Evolutionary conservation across 495 filamentous ascomycete genomes (phyloP).

Genomic region (Wilcoxina mikolae): DNA sequence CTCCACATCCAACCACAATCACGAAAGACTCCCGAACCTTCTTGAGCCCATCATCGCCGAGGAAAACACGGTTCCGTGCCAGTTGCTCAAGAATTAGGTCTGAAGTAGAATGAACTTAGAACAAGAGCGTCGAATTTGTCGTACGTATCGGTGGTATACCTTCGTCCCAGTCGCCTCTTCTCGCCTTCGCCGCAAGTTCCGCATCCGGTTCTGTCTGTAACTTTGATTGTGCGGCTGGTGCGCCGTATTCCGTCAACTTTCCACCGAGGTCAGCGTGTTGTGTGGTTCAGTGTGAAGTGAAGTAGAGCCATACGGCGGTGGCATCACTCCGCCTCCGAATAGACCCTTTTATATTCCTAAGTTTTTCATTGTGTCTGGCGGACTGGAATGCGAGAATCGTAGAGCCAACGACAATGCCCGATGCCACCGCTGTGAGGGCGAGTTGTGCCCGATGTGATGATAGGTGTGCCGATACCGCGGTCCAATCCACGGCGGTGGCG

Average conservation of each 20-base stretch:
- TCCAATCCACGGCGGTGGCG: not conserved
- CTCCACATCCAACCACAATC: slow-evolving; percentile 81
- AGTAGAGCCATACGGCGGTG: slow-evolving; percentile 23
- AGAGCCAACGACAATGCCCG: slow-evolving; percentile 57
- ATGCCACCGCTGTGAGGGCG: slow-evolving; percentile 58
- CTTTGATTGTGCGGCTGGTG: slow-evolving; percentile 39
- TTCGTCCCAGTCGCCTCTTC: slow-evolving; percentile 83
- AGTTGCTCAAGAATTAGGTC: slow-evolving; percentile 92
- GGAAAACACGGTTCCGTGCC: slow-evolving; percentile 84
- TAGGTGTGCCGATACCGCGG: slow-evolving; percentile 1
- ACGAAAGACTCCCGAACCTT: slow-evolving; percentile 70
- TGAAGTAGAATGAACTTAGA: slow-evolving; percentile 25
- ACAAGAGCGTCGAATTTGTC: not conserved
- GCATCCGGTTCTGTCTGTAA: slow-evolving; percentile 58
- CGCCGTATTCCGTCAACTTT: slow-evolving; percentile 64
- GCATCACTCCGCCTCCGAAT: slow-evolving; percentile 40
- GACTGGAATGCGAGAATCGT: slow-evolving; percentile 59
- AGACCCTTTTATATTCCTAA: slow-evolving; percentile 54
- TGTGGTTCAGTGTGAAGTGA: not conserved
- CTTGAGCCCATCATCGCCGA: slow-evolving; percentile 62
- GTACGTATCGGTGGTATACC: slow-evolving; percentile 32
- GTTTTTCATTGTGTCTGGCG: slow-evolving; percentile 44
- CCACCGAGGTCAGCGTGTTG: slow-evolving; percentile 19
- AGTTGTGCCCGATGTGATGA: slow-evolving; percentile 47
- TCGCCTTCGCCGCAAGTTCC: slow-evolving; percentile 63